A percentile compares a stretch with the other conserved stretches of the same genome.
These are phyloP conservation scores for Colletotrichum sp. DNA, from an alignment of 2,329 filamentous ascomycete species.

Conservation along the genomic window DNA sequence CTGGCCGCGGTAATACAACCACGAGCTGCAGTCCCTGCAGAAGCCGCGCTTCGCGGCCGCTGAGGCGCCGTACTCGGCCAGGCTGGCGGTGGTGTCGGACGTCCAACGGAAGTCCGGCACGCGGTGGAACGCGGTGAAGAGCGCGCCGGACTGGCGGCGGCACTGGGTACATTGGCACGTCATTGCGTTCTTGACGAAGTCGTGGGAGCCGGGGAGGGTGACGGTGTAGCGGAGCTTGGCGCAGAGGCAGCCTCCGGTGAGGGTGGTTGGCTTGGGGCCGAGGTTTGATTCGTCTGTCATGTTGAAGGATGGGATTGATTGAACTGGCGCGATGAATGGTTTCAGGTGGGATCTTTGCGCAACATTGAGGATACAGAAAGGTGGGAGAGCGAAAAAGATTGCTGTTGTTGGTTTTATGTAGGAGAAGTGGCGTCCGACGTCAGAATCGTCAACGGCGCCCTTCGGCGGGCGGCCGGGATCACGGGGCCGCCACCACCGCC, in stretches of 20 bases:
- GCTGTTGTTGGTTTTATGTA: background rate
- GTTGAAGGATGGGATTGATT: background rate
- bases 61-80: constrained; percentile 46
- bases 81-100: constrained; percentile 28
- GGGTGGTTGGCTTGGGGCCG: constrained; percentile 31
- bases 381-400: background rate
- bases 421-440: background rate
- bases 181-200: constrained; percentile 46
- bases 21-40: constrained; percentile 53
- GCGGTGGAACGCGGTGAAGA: constrained; percentile 47
- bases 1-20: constrained; percentile 48
- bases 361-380: fast-evolving
- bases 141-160: constrained; percentile 54
- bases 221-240: constrained; percentile 52
- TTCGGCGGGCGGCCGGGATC: background rate
- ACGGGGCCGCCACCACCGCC: background rate
- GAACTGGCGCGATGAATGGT: background rate
- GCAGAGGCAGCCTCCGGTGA: constrained; percentile 60
- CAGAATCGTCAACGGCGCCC: constrained; percentile 6
- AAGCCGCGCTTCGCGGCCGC: constrained; percentile 48
- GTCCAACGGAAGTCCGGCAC: constrained; percentile 43
- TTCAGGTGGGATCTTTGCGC: fast-evolving
- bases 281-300: background rate
- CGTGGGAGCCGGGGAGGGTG: constrained; percentile 48
- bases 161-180: constrained; percentile 63